Percentiles rank a stretch among this genome's conserved stretches.
These are phyloP conservation scores for Coemansia sp. DNA, from an alignment of 192 early-diverging fungal genomes.

Conservation along the genomic window DNA sequence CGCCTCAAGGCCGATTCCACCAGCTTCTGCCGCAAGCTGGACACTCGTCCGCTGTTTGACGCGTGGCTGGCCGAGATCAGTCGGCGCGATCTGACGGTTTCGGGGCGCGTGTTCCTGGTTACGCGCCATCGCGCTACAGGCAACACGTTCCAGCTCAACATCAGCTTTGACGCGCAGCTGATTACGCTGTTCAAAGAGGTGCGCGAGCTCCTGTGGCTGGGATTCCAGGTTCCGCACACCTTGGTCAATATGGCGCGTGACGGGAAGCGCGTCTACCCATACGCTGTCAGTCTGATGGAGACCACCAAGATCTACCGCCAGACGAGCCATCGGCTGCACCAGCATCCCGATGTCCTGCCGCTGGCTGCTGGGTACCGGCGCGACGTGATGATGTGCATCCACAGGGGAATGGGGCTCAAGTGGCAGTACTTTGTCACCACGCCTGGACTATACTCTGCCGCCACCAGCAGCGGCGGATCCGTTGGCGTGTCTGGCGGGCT, in stretches of 20 bases:
- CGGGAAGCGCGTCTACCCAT: constrained; percentile 96
- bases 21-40: constrained; percentile 92
- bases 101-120: constrained; percentile 90
- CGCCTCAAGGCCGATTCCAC: constrained; percentile 84
- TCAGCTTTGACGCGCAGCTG: constrained; percentile 94
- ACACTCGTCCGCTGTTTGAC: constrained; percentile 89
- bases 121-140: constrained; percentile 74
- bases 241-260: constrained; percentile 91
- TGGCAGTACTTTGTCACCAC: constrained; percentile 94
- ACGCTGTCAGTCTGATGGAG: constrained; percentile 94
- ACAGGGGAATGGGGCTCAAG: constrained; percentile 69
- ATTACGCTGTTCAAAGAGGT: constrained; percentile 99
- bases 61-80: constrained; percentile 86
- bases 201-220: constrained; percentile 92
- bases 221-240: constrained; percentile 89
- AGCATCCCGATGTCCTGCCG: constrained; percentile 70
- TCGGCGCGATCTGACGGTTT: constrained; percentile 77
- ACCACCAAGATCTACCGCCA: constrained; percentile 92
- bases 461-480: constrained; percentile 46
- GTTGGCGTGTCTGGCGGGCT: not conserved
- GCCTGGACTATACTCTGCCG: constrained; percentile 46
- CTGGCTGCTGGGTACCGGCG: constrained; percentile 94
- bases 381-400: constrained; percentile 87
- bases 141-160: constrained; percentile 72
- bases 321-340: constrained; percentile 75